phyloP scores from a whole-genome alignment of 345 rosid genomes.

The Chamaenerion angustifolium region DNA sequence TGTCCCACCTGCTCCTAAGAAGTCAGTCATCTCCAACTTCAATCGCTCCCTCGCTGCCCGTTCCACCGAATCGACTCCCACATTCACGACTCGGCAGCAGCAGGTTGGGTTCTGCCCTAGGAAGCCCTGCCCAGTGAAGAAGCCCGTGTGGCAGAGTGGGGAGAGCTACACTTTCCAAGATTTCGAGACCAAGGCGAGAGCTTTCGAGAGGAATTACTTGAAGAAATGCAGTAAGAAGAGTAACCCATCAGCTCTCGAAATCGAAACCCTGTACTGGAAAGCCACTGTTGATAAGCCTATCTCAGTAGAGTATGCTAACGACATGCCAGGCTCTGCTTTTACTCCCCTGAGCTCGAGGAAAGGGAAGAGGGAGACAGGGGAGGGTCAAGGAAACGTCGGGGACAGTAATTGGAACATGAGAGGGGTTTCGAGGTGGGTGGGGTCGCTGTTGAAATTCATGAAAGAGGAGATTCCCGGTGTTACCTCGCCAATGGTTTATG shows the following conservation, averaged over 20 bases:
- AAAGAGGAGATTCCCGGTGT: constrained; percentile 98
- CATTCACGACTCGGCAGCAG: constrained; percentile 97
- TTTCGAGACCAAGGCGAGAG: constrained; percentile 78
- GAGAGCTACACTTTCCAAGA: constrained; percentile 69
- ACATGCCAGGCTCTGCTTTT: constrained; percentile 97
- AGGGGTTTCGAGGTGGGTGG: constrained; percentile 78
- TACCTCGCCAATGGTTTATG: constrained; percentile 91
- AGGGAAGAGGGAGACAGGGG: constrained; percentile 22
- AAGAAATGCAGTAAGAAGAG: constrained; percentile 50
- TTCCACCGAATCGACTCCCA: constrained; percentile 33
- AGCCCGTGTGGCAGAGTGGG: constrained; percentile 97
- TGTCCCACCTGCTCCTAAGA: constrained; percentile 48
- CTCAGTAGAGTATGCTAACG: constrained; percentile 90
- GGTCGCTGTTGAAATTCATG: constrained; percentile 87
- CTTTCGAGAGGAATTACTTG: constrained; percentile 51
- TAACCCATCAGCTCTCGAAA: constrained; percentile 46
- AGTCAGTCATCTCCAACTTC: constrained; percentile 54
- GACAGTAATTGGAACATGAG: constrained; percentile 98
- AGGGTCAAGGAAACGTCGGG: constrained; percentile 55
- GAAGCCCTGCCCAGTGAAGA: constrained; percentile 76
- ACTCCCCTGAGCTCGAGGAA: constrained; percentile 31
- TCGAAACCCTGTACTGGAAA: constrained; percentile 93
- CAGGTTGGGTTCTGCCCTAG: constrained; percentile 99
- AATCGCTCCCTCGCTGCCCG: constrained; percentile 72
- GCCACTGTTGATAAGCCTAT: constrained; percentile 88